Evolutionary conservation across 345 rosid species (phyloP).

Genomic region (Litchi chinensis): DNA sequence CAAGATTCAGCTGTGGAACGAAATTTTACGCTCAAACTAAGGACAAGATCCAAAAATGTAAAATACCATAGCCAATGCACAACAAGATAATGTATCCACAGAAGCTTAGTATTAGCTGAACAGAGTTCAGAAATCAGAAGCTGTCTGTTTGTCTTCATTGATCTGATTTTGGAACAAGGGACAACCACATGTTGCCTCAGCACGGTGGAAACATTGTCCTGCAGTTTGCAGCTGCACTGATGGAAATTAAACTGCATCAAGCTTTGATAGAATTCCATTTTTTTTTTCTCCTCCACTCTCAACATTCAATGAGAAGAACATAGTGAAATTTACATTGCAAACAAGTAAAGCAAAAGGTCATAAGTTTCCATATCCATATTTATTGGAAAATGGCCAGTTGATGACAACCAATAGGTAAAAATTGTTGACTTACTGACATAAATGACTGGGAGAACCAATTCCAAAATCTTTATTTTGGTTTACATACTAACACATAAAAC

Average conservation of each 20-base stretch:
- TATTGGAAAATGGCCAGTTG: conserved; percentile 23
- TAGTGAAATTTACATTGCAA: conserved; percentile 9
- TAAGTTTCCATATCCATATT: not conserved
- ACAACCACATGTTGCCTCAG: no score
- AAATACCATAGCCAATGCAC: not conserved
- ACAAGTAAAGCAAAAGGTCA: not conserved
- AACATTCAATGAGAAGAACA: not conserved
- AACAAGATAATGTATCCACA: not conserved
- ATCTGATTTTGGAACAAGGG: not conserved
- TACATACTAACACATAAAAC: conserved; percentile 8
- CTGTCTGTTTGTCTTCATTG: not conserved
- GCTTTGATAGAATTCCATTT: not conserved
- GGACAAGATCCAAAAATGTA: not conserved
- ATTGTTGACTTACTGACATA: conserved; percentile 11
- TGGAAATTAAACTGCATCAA: not conserved
- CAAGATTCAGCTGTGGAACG: not conserved
- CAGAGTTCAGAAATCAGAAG: not conserved
- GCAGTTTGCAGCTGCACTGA: not conserved
- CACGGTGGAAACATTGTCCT: no score
- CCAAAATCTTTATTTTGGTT: not conserved
- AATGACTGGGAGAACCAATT: conserved; percentile 19
- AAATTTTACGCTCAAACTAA: not conserved
- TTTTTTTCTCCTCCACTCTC: not conserved
- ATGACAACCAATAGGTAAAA: conserved; percentile 9
- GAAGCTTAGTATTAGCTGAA: not conserved